Base-by-base conservation (phyloP, 345 rosid genomes). In the Microcos paniculata region DNA sequence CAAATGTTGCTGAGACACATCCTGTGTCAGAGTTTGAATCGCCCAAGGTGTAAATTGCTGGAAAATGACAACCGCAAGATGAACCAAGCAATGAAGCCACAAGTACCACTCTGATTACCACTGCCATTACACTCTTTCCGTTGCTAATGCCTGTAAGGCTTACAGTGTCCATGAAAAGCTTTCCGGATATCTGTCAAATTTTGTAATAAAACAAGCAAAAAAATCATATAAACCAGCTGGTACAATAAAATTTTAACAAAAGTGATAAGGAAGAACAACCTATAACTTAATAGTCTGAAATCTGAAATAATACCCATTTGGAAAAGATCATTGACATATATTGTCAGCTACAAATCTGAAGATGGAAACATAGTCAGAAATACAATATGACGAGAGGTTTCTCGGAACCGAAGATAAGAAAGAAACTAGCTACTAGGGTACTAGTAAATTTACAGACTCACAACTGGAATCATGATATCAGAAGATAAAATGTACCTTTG, bases 21-120 rank as follows among this genome's bases (percentile, higher is more conserved):
- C 85, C 79, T 0, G 85, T 79, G 76, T 82, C 80, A 0, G 85
- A 82, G 33, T 82, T 79, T 0, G 85, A 82, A 59, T 79, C 82
- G 0, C 80, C 80, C 6, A 78, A 72, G 68, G 61, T 76, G 80
- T 62, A 76, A 15, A 72, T 21, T 23, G 80, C 80, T 4, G 75
- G 80, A 40, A 78, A 75, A 31, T 59, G 40, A n/a, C 79, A 75
- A 28, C 16, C 65, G 26, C 6, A 45, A 5, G 79, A 43, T 15
- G 43, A 42, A 19, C 30, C 69, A 14, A 62, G 40, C 30, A 73
- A 55, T 19, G 78, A 14, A 35, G 49, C 71, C 28, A 77, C 43
- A 30, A 62, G n/a, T 24, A 52, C 0, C 28, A 64, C 16, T 24
- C 42, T 26, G 49, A 33, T 40, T 48, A 56, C 57, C 18, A 40